Evolutionary conservation across 208 protist species (phyloP).

Genomic region (Crithidia bombi): DNA sequence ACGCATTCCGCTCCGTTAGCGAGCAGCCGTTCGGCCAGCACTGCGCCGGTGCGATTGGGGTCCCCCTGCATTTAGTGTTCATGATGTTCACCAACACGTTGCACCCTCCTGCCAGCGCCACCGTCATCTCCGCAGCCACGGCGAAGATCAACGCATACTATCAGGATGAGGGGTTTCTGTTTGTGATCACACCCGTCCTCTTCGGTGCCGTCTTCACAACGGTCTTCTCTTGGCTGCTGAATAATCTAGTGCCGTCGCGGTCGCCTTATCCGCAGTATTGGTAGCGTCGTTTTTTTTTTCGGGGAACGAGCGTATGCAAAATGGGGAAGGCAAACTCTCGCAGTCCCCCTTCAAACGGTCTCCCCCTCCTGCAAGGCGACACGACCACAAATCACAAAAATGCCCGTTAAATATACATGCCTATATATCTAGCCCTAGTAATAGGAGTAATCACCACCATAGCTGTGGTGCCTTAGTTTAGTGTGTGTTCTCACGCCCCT

Average conservation of each 20-base stretch:
- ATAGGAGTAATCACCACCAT: too few relatives aligned
- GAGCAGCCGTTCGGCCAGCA: constrained; percentile 56
- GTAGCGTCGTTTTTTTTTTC: constrained; percentile 26
- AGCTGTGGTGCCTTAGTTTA: too few relatives aligned
- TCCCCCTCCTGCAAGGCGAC: neutral
- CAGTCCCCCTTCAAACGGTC: neutral
- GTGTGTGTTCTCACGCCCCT: too few relatives aligned
- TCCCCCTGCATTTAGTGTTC: constrained; percentile 56
- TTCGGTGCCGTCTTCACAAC: constrained; percentile 45
- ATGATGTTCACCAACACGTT: constrained; percentile 73
- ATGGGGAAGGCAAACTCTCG: too few relatives aligned
- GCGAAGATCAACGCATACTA: constrained; percentile 54
- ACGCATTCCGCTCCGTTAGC: constrained; percentile 53
- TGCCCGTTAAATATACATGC: too few relatives aligned
- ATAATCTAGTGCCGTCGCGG: constrained; percentile 57
- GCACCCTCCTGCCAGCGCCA: constrained; percentile 70
- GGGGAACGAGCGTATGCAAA: too few relatives aligned
- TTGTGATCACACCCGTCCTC: constrained; percentile 58
- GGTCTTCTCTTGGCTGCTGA: constrained; percentile 56
- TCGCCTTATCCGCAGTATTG: constrained; percentile 75
- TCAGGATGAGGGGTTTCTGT: constrained; percentile 68
- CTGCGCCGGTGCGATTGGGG: constrained; percentile 59
- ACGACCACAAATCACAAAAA: neutral
- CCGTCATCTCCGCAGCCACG: constrained; percentile 57
- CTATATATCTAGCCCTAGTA: too few relatives aligned